phyloP scores from a whole-genome alignment of 345 rosid species.

The Citrus medica region DNA sequence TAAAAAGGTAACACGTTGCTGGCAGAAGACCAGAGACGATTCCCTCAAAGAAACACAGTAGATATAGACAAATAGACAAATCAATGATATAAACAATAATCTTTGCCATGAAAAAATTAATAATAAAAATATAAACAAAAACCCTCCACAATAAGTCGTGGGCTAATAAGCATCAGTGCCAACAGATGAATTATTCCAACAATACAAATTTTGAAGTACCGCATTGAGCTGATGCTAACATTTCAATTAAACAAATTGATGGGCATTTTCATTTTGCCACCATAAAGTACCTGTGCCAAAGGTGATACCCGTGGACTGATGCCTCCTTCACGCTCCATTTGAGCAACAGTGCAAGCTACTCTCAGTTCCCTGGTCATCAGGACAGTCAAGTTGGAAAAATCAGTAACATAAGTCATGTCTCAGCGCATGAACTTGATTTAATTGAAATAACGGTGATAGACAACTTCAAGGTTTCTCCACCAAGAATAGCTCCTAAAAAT shows the following conservation, averaged over 20 bases:
- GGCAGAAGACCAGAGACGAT: neutral
- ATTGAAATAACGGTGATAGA: conserved; percentile 15
- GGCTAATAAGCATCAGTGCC: neutral
- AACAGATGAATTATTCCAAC: neutral
- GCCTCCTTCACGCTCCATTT: conserved; percentile 99
- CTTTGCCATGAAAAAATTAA: neutral
- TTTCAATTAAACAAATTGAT: neutral
- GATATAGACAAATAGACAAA: neutral
- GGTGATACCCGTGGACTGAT: conserved; percentile 94
- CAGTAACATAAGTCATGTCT: conserved; percentile 5
- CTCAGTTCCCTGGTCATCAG: conserved; percentile 67
- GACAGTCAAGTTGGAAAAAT: conserved; percentile 5
- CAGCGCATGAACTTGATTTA: neutral
- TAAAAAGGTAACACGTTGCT: neutral
- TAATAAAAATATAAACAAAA: neutral
- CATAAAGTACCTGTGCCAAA: conserved; percentile 71
- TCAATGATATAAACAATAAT: neutral
- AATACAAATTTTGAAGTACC: neutral
- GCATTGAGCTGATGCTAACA: neutral
- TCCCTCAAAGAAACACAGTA: neutral
- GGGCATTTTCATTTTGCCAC: neutral
- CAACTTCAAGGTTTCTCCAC: conserved; percentile 97
- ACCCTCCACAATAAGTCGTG: neutral
- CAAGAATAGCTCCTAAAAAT: conserved; percentile 96
- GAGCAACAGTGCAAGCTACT: conserved; percentile 96